Evolutionary conservation across 1,139 yeast genomes (phyloP).

Genomic region (Magnusiomyces fungicola): DNA sequence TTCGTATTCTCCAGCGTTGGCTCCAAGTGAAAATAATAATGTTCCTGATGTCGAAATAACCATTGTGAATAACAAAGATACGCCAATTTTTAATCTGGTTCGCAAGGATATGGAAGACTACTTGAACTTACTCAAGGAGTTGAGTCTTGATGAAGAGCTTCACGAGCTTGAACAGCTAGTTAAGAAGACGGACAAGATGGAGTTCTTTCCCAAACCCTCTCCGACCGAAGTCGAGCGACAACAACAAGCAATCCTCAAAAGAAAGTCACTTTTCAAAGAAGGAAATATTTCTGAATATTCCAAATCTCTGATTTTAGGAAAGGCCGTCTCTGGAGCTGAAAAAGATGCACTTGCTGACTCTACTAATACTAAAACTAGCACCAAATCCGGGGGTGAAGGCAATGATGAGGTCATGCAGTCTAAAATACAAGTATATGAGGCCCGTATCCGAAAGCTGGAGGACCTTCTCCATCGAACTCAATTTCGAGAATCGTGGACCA

Average conservation of each 20-base stretch:
- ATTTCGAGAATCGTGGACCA: constrained; percentile 17
- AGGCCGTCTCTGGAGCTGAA: not conserved
- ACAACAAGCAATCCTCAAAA: not conserved
- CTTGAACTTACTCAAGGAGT: constrained; percentile 1
- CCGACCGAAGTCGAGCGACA: not conserved
- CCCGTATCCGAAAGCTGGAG: constrained; percentile 35
- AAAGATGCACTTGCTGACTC: not conserved
- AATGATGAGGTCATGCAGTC: constrained; percentile 11
- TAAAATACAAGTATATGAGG: constrained; percentile 27
- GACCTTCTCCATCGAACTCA: constrained; percentile 34
- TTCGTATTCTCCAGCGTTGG: too few relatives aligned
- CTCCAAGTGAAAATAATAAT: not conserved
- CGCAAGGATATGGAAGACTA: constrained; percentile 11
- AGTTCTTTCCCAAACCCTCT: constrained; percentile 1
- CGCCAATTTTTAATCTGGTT: constrained; percentile 4
- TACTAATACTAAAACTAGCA: not conserved
- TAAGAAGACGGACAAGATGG: not conserved
- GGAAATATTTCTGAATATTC: constrained; percentile 14
- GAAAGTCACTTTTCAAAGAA: constrained; percentile 11
- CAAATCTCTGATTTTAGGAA: not conserved
- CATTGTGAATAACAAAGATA: constrained; percentile 9
- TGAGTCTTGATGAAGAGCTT: constrained; percentile 8
- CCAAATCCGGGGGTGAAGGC: not conserved
- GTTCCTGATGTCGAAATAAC: constrained; percentile 13
- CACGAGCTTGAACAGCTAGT: constrained; percentile 8